Evolutionary conservation across 139 green algal genomes (phyloP).

Genomic region (Diplosphaera chodatii): DNA sequence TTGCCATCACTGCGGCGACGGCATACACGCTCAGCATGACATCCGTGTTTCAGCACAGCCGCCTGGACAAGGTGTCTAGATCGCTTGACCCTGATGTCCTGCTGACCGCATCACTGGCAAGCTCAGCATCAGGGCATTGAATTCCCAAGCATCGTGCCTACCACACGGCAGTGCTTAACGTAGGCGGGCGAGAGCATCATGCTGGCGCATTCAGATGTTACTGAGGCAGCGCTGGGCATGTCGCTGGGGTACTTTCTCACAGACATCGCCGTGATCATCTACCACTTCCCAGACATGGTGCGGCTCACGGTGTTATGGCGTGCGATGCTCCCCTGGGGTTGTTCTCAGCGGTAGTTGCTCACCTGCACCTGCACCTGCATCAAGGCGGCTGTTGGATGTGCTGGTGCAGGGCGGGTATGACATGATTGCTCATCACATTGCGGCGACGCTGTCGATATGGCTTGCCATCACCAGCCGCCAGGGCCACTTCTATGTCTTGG

Average conservation of each 20-base stretch:
- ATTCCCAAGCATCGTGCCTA: background rate
- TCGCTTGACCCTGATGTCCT: no score
- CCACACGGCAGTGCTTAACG: background rate
- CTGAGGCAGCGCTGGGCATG: conserved; percentile 7
- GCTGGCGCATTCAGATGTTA: background rate
- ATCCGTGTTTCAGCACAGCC: conserved; percentile 1
- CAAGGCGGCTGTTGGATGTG: no score
- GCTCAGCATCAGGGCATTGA: no score
- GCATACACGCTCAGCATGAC: conserved; percentile 7
- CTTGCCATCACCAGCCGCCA: conserved; percentile 8
- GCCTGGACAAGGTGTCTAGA: background rate
- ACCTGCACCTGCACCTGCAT: no score
- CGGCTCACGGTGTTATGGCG: no score
- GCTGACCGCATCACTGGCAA: no score
- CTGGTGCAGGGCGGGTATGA: conserved; percentile 7
- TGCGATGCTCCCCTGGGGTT: no score
- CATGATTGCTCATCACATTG: conserved; percentile 33
- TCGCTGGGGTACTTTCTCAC: conserved; percentile 11
- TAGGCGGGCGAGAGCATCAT: background rate
- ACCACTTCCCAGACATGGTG: conserved; percentile 4
- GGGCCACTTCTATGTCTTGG: conserved; percentile 30
- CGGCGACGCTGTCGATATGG: conserved; percentile 24
- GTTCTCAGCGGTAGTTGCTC: no score
- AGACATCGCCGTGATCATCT: conserved; percentile 7
- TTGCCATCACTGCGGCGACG: conserved; percentile 5